Conservation (phyloP, 2,329 filamentous ascomycete species). For the Fusarium domesticum region DNA sequence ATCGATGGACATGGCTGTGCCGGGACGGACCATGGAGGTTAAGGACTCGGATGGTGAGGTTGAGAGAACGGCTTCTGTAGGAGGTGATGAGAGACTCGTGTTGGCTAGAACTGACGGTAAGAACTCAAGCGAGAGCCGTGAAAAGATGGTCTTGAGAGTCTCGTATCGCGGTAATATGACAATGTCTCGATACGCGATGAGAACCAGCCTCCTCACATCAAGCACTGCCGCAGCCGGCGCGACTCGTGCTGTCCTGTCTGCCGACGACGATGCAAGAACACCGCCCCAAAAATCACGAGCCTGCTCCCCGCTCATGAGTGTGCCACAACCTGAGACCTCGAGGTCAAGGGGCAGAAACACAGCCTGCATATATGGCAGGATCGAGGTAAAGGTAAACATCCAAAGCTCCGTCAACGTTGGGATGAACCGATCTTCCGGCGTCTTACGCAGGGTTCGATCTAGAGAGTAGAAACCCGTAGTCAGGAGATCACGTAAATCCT, state of each 20-base stretch:
- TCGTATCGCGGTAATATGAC: slow-evolving; percentile 89
- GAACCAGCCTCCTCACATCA: slow-evolving; percentile 83
- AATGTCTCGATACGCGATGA: slow-evolving; percentile 83
- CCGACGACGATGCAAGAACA: slow-evolving; percentile 46
- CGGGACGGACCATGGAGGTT: slow-evolving; percentile 53
- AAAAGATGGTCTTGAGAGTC: slow-evolving; percentile 84
- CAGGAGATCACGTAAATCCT: slow-evolving; percentile 73
- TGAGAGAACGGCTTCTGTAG: slow-evolving; percentile 48
- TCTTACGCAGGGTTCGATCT: slow-evolving; percentile 75
- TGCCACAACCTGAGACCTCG: slow-evolving; percentile 83
- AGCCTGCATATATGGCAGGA: slow-evolving; percentile 90
- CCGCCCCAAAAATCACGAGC: slow-evolving; percentile 89
- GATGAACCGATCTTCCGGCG: slow-evolving; percentile 84
- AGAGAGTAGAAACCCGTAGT: slow-evolving; percentile 81
- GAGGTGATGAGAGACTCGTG: slow-evolving; percentile 53
- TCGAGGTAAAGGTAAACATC: slow-evolving; percentile 86
- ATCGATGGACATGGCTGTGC: slow-evolving; percentile 73
- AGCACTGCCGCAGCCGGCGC: slow-evolving; percentile 56
- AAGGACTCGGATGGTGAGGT: slow-evolving; percentile 51
- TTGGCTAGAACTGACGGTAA: slow-evolving; percentile 52
- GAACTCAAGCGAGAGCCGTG: slow-evolving; percentile 81
- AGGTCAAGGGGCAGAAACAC: slow-evolving; percentile 91
- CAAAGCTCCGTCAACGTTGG: slow-evolving; percentile 89
- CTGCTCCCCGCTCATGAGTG: slow-evolving; percentile 73
- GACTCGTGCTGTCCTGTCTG: slow-evolving; percentile 38